Percentiles rank a stretch among this genome's conserved stretches.
Evolutionary conservation across 768 basidiomycete genomes (phyloP).

Genomic region (Serendipita sp.): DNA sequence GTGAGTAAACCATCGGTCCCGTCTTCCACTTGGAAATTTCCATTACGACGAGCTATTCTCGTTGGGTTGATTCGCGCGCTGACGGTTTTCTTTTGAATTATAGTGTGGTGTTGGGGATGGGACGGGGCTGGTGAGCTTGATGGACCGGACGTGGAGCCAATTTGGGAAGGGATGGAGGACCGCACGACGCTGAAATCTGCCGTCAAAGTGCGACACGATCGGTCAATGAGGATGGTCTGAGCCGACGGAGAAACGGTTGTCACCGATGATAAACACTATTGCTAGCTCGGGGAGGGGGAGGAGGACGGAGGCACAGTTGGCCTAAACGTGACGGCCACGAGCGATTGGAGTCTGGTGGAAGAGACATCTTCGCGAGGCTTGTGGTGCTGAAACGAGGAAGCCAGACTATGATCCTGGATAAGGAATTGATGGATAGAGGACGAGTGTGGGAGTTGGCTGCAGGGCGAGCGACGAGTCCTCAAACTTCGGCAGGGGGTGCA

Average conservation of each 20-base stretch:
- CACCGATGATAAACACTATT: background rate
- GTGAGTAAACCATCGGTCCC: slow-evolving; percentile 31
- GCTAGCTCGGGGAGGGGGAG: background rate
- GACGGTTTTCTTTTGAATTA: background rate
- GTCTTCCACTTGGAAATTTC: background rate
- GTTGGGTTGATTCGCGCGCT: background rate
- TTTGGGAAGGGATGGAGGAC: slow-evolving; percentile 80
- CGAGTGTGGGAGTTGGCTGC: no score
- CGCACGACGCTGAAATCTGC: slow-evolving; percentile 40
- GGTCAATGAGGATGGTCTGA: slow-evolving; percentile 17
- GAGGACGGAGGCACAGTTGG: background rate
- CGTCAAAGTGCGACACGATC: slow-evolving; percentile 56
- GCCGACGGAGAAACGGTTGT: background rate
- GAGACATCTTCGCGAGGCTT: background rate
- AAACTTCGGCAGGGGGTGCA: no score
- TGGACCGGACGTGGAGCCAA: slow-evolving; percentile 93
- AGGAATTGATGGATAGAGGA: no score
- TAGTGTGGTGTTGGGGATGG: slow-evolving; percentile 99
- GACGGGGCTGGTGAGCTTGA: slow-evolving; percentile 97
- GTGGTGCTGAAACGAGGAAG: background rate
- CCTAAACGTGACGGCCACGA: background rate
- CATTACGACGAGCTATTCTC: background rate
- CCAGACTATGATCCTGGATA: background rate
- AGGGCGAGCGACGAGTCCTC: no score
- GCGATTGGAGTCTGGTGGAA: background rate